These are phyloP conservation scores for Zasmidium angulare DNA, from an alignment of 2,329 filamentous ascomycete species.

Conservation along the genomic window DNA sequence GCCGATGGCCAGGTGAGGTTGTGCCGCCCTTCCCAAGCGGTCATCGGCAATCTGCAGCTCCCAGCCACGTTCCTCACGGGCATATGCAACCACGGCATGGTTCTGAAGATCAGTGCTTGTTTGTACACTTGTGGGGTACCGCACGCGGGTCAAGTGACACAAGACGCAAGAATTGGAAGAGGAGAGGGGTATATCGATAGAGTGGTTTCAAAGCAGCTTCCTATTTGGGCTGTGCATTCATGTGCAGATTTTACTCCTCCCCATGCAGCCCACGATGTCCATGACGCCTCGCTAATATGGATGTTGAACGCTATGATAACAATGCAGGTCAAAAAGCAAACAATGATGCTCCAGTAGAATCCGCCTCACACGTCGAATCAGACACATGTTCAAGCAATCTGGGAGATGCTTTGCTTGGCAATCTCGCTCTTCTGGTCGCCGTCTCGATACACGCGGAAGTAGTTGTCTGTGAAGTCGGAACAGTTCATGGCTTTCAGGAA, in stretches of 20 bases:
- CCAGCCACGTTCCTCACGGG: neutral
- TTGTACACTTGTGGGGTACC: neutral
- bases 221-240: neutral
- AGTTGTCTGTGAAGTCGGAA: constrained; percentile 87
- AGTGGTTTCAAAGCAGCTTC: neutral
- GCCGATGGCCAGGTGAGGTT: neutral
- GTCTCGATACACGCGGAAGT: constrained; percentile 82
- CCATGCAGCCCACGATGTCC: neutral
- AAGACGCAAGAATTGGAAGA: neutral
- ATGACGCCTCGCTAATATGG: neutral
- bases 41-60: neutral
- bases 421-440: constrained; percentile 86
- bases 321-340: neutral
- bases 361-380: neutral
- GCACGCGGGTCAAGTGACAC: neutral
- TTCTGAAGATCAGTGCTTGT: neutral
- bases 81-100: neutral
- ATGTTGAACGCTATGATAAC: neutral
- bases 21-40: neutral
- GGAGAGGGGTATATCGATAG: neutral
- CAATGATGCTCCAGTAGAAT: neutral
- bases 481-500: constrained; percentile 93
- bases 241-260: neutral
- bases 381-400: constrained; percentile 10
- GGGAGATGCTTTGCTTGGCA: constrained; percentile 55